Percentiles rank a stretch among this genome's conserved stretches.
phyloP scores from a whole-genome alignment of 176 grass and related monocot genomes.

The Oryza nivara region DNA sequence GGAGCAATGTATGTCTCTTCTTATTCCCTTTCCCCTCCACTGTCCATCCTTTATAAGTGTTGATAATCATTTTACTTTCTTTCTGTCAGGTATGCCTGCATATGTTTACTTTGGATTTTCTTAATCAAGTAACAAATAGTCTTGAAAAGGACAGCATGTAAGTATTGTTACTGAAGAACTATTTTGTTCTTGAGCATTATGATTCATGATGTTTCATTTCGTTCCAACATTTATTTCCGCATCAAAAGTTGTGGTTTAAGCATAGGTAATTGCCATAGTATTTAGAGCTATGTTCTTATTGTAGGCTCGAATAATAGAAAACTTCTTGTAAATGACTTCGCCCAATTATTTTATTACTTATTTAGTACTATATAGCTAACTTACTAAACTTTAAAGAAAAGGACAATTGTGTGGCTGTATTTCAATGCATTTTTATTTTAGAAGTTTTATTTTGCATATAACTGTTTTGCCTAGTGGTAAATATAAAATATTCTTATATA shows the following conservation, averaged over 20 bases:
- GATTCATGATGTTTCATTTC: slow-evolving; percentile 13
- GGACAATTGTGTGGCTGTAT: background rate
- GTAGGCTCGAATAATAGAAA: background rate
- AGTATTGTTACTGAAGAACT: slow-evolving; percentile 46
- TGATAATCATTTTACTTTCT: slow-evolving; percentile 20
- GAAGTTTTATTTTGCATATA: background rate
- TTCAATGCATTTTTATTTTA: background rate
- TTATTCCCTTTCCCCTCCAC: background rate
- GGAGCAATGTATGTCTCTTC: slow-evolving; percentile 75
- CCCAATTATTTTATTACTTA: background rate
- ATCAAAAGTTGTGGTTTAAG: slow-evolving; percentile 15
- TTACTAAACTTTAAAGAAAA: background rate
- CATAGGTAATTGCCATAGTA: slow-evolving; percentile 5
- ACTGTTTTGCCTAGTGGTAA: background rate
- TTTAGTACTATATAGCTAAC: background rate
- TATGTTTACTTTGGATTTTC: slow-evolving; percentile 93
- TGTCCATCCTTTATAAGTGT: background rate
- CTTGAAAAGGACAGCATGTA: slow-evolving; percentile 93
- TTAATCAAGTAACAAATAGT: slow-evolving; percentile 81
- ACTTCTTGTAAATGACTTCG: background rate
- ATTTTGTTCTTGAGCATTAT: slow-evolving; percentile 26
- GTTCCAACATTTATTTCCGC: slow-evolving; percentile 1
- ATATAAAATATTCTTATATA: background rate
- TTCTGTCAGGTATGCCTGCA: slow-evolving; percentile 80
- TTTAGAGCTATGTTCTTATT: background rate